Base-by-base conservation (phyloP, 306 rosid genomes). In the Adenanthera pavonina region DNA sequence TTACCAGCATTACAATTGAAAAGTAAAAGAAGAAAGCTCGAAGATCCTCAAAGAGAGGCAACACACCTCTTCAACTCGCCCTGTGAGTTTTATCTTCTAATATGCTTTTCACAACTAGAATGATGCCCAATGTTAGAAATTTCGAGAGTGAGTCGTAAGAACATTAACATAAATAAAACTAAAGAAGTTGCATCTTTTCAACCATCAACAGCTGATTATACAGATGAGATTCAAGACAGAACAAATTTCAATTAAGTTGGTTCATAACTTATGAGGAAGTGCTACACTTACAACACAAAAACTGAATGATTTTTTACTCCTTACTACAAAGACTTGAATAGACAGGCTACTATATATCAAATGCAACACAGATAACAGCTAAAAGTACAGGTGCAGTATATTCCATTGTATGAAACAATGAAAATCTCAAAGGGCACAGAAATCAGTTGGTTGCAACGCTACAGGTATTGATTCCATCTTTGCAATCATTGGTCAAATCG, bases 381-480 rank as follows among this genome's bases (percentile, higher is more conserved):
- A 76, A 69, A 80, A 80, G 85, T 78, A 89, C 88, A 82, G 17
- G 74, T 38, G 85, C 47, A 77, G 75, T 78, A 72, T 79, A 67
- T 69, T 83, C 65, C 81, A 83, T 77, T 36, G 68, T 62, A 67
- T 83, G 72, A 78, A 82, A 71, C 84, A 79, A 34, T 75, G 85
- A 51, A 68, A 81, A 77, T 83, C 54, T 69, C 83, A 74, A 82
- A 48, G 77, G 80, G 85, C 77, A 71, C 73, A 54, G 84, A 66
- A 66, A 70, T 85, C 82, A 95, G 83, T 89, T 92, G 78, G 90
- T 85, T 7, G 92, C 86, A 78, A 87, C 71, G 64, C 53, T 92
- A 87, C 98, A 96, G 49, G 94, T 93, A 83, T 91, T 96, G 79
- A 92, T 82, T 7, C 99, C 99, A 47, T 96, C 97, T 92, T 96